Evolutionary conservation across 768 basidiomycete species (phyloP).

Genomic region (Calocera viscosa): DNA sequence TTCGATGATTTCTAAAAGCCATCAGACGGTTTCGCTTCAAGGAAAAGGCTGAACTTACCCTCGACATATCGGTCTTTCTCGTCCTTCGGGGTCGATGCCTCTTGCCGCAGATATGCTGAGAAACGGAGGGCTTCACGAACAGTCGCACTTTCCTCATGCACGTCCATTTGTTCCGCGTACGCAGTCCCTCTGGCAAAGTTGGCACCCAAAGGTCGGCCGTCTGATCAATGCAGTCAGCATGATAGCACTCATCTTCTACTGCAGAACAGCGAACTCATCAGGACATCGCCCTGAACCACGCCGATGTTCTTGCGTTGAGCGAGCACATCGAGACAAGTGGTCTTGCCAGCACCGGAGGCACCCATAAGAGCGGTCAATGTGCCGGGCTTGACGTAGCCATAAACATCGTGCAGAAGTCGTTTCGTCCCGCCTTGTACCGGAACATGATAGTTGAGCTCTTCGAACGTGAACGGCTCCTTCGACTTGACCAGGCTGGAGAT

Average conservation of each 20-base stretch:
- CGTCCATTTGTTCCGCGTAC: conserved; percentile 79
- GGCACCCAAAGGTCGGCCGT: conserved; percentile 14
- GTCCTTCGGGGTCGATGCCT: conserved; percentile 42
- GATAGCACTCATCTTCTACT: conserved; percentile 44
- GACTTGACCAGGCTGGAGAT: conserved; percentile 27
- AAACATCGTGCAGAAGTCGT: conserved; percentile 54
- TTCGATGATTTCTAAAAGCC: conserved; percentile 53
- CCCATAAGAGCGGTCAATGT: conserved; percentile 81
- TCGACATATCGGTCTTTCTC: conserved; percentile 66
- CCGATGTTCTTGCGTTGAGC: conserved; percentile 47
- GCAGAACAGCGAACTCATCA: conserved; percentile 53
- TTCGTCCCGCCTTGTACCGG: conserved; percentile 34
- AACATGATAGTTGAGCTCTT: conserved; percentile 54
- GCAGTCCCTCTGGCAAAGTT: conserved; percentile 37
- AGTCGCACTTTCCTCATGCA: conserved; percentile 59
- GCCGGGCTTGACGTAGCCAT: conserved; percentile 70
- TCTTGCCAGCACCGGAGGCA: conserved; percentile 58
- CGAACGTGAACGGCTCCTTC: conserved; percentile 63
- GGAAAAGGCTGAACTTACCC: not conserved
- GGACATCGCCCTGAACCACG: conserved; percentile 58
- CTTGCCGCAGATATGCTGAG: conserved; percentile 71
- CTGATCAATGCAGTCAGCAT: conserved; percentile 21
- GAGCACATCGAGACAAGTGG: conserved; percentile 61
- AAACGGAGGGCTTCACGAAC: conserved; percentile 71
- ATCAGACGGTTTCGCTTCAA: not conserved